These are phyloP conservation scores for Ophiostoma piceae DNA, from an alignment of 2,329 filamentous ascomycete genomes.

Conservation along the genomic window DNA sequence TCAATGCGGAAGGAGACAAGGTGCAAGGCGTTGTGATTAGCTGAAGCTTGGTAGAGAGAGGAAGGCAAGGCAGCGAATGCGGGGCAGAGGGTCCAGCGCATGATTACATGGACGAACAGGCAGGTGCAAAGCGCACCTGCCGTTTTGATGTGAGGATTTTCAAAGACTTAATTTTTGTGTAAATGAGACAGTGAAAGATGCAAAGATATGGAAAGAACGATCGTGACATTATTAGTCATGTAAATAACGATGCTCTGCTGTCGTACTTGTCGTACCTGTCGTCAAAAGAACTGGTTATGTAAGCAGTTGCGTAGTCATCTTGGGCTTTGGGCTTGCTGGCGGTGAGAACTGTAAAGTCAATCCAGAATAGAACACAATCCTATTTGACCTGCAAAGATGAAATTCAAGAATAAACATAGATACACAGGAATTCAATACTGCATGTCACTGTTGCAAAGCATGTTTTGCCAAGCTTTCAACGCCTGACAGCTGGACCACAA, in stretches of 20 bases:
- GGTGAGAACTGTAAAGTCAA: too few species aligned
- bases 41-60: slow-evolving; percentile 14
- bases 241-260: neutral
- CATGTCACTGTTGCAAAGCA: neutral
- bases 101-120: neutral
- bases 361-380: too few species aligned
- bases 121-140: slow-evolving; percentile 5
- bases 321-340: too few species aligned
- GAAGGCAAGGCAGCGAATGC: slow-evolving; percentile 9
- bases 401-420: too few species aligned
- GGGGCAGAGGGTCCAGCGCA: slow-evolving; percentile 9
- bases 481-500: neutral
- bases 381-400: too few species aligned
- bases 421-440: neutral
- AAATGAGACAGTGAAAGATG: neutral
- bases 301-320: neutral
- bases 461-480: neutral
- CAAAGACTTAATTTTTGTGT: too few species aligned
- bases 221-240: neutral
- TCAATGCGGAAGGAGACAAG: slow-evolving; percentile 12
- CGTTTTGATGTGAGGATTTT: neutral
- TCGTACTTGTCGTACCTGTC: neutral
- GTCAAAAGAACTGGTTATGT: neutral
- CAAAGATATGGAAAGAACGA: neutral
- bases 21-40: neutral